These are phyloP conservation scores for Saccharomycopsis javanensis DNA, from an alignment of 805 yeast genomes.

Conservation along the genomic window DNA sequence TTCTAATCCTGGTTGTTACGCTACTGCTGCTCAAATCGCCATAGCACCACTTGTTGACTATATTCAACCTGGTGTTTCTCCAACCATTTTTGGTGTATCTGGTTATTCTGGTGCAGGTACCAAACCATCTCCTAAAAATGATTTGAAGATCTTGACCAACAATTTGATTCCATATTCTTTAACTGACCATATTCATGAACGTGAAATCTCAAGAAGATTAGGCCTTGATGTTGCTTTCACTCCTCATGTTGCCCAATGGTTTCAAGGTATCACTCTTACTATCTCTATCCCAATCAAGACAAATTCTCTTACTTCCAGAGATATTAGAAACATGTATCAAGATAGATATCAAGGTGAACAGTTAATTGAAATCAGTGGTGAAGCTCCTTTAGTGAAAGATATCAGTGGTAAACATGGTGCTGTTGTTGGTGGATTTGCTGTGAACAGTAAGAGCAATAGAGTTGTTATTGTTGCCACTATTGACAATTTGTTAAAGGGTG, in stretches of 20 bases:
- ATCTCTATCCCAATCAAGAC: constrained; percentile 78
- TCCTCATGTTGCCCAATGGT: constrained; percentile 99
- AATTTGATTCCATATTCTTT: constrained; percentile 91
- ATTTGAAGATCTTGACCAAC: constrained; percentile 58
- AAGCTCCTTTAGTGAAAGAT: constrained; percentile 87
- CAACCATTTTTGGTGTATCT: constrained; percentile 88
- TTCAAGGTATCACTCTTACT: constrained; percentile 95
- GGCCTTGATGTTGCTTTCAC: constrained; percentile 77
- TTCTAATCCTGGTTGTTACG: constrained; percentile 97
- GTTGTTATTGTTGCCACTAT: constrained; percentile 92
- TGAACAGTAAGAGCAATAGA: constrained; percentile 78
- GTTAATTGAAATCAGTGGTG: constrained; percentile 77
- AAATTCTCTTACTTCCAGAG: constrained; percentile 62
- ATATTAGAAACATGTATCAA: constrained; percentile 74
- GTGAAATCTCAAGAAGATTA: constrained; percentile 75
- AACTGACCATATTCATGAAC: constrained; percentile 95
- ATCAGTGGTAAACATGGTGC: constrained; percentile 92
- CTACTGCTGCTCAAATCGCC: constrained; percentile 95
- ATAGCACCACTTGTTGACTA: constrained; percentile 75
- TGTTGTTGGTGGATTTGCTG: constrained; percentile 92
- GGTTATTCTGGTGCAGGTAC: constrained; percentile 99
- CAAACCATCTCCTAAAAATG: constrained; percentile 95
- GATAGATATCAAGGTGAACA: constrained; percentile 83
- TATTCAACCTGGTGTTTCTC: constrained; percentile 46
- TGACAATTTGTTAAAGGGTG: constrained; percentile 94